These are phyloP conservation scores for Fusarium chaquense DNA, from an alignment of 2,329 filamentous ascomycete genomes.

Conservation along the genomic window DNA sequence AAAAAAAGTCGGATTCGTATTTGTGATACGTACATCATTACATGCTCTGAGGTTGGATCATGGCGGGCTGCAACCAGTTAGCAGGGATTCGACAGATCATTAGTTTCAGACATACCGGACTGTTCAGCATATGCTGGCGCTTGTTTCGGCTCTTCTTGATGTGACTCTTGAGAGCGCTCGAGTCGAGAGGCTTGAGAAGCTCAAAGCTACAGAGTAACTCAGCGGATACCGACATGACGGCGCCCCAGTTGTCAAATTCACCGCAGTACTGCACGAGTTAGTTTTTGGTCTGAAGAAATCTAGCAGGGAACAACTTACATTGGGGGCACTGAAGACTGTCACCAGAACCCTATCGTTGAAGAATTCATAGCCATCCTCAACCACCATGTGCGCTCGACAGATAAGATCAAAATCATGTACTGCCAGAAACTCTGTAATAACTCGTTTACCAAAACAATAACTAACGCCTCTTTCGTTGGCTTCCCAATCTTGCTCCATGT, in stretches of 20 bases:
- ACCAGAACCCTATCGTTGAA: slow-evolving; percentile 95
- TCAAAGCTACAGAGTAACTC: slow-evolving; percentile 98
- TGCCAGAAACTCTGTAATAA: slow-evolving; percentile 95
- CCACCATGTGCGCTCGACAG: slow-evolving; percentile 98
- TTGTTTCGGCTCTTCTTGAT: slow-evolving; percentile 99
- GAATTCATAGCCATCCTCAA: slow-evolving; percentile 99
- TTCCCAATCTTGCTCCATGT: slow-evolving; percentile 99
- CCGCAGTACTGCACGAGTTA: slow-evolving; percentile 83
- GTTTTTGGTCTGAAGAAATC: slow-evolving; percentile 22
- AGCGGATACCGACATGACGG: slow-evolving; percentile 96
- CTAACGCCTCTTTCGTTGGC: slow-evolving; percentile 96
- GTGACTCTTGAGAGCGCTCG: slow-evolving; percentile 94
- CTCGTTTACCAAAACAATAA: slow-evolving; percentile 98
- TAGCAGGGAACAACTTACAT: slow-evolving; percentile 71
- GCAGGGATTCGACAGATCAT: not conserved
- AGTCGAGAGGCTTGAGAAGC: slow-evolving; percentile 94
- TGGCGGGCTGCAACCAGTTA: slow-evolving; percentile 60
- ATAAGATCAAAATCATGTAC: slow-evolving; percentile 97
- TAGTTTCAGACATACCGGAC: slow-evolving; percentile 76
- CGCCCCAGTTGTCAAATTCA: slow-evolving; percentile 99
- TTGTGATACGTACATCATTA: slow-evolving; percentile 48
- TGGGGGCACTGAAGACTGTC: slow-evolving; percentile 97
- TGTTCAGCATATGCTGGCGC: slow-evolving; percentile 94
- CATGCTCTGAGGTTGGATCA: slow-evolving; percentile 68
- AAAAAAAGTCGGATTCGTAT: slow-evolving; percentile 39